phyloP scores from a whole-genome alignment of 2,329 filamentous ascomycete species.

The Pyrenophora seminiperda region DNA sequence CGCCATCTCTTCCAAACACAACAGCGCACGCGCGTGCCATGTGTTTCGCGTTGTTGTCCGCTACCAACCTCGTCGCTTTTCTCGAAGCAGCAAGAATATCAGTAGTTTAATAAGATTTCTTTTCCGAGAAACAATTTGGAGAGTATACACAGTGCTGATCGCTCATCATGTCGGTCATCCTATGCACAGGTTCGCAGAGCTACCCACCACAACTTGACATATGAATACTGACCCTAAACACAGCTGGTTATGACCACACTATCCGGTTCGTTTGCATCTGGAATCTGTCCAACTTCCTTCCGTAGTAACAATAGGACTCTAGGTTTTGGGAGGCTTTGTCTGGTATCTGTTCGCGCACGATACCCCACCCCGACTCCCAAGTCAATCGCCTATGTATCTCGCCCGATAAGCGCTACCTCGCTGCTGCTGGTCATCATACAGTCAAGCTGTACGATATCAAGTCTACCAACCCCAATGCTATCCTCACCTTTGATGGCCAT shows the following conservation, averaged over 20 bases:
- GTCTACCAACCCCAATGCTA: constrained; percentile 91
- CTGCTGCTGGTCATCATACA: constrained; percentile 78
- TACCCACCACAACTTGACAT: constrained; percentile 21
- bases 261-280: constrained; percentile 63
- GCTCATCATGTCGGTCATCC: constrained; percentile 65
- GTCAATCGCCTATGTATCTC: constrained; percentile 98
- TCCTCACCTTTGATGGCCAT: constrained; percentile 94
- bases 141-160: neutral
- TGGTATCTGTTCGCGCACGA: constrained; percentile 96
- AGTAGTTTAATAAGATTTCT: neutral
- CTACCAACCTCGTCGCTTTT: constrained; percentile 6
- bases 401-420: constrained; percentile 94
- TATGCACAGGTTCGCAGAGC: constrained; percentile 64
- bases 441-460: constrained; percentile 99
- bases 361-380: constrained; percentile 96
- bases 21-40: constrained; percentile 8
- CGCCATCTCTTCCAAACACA: constrained; percentile 6
- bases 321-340: constrained; percentile 99
- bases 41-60: constrained; percentile 6
- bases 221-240: constrained; percentile 27
- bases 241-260: constrained; percentile 76
- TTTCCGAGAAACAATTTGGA: neutral
- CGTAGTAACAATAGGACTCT: constrained; percentile 22
- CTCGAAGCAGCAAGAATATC: neutral
- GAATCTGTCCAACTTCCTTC: neutral